phyloP scores from a whole-genome alignment of 345 rosid species.

The Hibiscus tridactylites region DNA sequence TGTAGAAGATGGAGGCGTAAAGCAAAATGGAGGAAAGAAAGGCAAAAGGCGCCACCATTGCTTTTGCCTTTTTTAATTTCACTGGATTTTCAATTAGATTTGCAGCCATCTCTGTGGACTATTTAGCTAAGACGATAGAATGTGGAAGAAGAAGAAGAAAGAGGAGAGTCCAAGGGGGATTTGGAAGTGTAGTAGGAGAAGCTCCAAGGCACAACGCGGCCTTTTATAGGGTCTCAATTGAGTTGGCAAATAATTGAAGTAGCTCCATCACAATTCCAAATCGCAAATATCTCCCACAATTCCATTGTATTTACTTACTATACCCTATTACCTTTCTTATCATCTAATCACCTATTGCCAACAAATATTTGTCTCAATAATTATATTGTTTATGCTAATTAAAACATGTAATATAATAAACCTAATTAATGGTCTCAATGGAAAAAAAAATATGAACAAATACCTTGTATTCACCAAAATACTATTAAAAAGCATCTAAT shows the following conservation, averaged over 20 bases:
- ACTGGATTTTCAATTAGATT: conserved; percentile 11
- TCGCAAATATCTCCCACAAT: not conserved
- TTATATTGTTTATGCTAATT: no score
- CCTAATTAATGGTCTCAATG: no score
- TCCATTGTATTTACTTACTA: conserved; percentile 12
- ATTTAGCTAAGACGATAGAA: not conserved
- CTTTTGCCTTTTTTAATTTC: conserved; percentile 20
- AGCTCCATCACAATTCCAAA: not conserved
- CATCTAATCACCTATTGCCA: not conserved
- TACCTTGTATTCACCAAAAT: no score
- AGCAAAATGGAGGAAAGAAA: conserved; percentile 32
- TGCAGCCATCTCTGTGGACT: conserved; percentile 9
- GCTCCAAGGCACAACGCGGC: conserved; percentile 1
- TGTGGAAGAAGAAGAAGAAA: not conserved
- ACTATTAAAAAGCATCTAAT: no score
- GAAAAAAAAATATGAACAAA: no score
- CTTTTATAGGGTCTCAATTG: conserved; percentile 11
- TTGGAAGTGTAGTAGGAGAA: conserved; percentile 4
- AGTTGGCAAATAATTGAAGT: conserved; percentile 21
- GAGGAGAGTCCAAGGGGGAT: not conserved
- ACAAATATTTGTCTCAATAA: no score
- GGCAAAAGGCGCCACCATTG: conserved; percentile 23
- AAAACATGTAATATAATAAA: no score
- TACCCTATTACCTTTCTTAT: not conserved
- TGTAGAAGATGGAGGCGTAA: conserved; percentile 39